phyloP scores from a whole-genome alignment of 2,329 filamentous ascomycete species.

The Sporothrix pseudoabietina region DNA sequence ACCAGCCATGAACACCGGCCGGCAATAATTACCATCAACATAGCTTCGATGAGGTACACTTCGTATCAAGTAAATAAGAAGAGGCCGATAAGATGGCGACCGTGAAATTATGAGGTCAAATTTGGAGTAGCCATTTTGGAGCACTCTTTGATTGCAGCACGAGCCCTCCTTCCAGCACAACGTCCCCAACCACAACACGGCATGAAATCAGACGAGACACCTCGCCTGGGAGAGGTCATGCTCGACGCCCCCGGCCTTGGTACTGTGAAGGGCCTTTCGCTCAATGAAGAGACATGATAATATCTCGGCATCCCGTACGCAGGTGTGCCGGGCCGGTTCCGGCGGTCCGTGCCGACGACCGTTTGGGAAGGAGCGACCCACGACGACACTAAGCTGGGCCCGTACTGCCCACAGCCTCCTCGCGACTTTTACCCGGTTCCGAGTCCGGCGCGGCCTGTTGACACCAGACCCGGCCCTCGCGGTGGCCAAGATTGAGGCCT shows the following conservation, averaged over 20 bases:
- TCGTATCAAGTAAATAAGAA: background rate
- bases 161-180: background rate
- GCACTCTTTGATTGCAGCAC: background rate
- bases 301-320: slow-evolving; percentile 32
- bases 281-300: slow-evolving; percentile 25
- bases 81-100: background rate
- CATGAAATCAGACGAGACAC: slow-evolving; percentile 25
- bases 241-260: slow-evolving; percentile 30
- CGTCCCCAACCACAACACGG: background rate
- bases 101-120: background rate
- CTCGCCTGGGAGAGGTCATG: slow-evolving; percentile 6
- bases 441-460: slow-evolving; percentile 18
- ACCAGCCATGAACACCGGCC: background rate
- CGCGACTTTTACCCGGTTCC: slow-evolving; percentile 33
- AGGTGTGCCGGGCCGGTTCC: slow-evolving; percentile 27
- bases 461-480: slow-evolving; percentile 24
- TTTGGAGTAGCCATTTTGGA: background rate
- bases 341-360: slow-evolving; percentile 21
- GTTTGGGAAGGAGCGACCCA: slow-evolving; percentile 15
- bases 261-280: slow-evolving; percentile 25
- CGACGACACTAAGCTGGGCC: slow-evolving; percentile 32
- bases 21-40: background rate
- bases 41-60: background rate
- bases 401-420: slow-evolving; percentile 30
- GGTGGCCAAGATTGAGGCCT: slow-evolving; percentile 23